These are phyloP conservation scores for Westerdykella sp. DNA, from an alignment of 2,329 filamentous ascomycete species.

Conservation along the genomic window DNA sequence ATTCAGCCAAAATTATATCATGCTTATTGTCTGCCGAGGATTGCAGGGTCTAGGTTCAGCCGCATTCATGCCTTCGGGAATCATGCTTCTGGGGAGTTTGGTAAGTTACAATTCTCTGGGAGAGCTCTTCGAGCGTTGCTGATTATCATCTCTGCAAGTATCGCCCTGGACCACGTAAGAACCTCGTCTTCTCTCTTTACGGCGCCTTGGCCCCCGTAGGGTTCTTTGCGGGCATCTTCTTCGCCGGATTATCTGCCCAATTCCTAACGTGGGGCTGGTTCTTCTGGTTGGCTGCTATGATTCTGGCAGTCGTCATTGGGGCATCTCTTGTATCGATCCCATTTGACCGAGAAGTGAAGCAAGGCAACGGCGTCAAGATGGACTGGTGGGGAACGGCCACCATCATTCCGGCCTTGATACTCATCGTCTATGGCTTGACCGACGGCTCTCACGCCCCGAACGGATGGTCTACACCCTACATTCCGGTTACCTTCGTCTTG, in stretches of 20 bases:
- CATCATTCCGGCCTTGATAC: slow-evolving; percentile 50
- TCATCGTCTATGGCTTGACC: slow-evolving; percentile 70
- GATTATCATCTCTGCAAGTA: slow-evolving; percentile 39
- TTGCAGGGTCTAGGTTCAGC: slow-evolving; percentile 68
- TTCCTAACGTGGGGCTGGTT: slow-evolving; percentile 28
- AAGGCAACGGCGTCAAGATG: slow-evolving; percentile 24
- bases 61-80: slow-evolving; percentile 62
- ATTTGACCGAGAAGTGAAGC: slow-evolving; percentile 7
- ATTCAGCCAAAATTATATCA: slow-evolving; percentile 60
- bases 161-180: slow-evolving; percentile 62
- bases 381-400: slow-evolving; percentile 34
- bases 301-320: slow-evolving; percentile 26
- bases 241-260: slow-evolving; percentile 29
- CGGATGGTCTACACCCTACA: slow-evolving; percentile 68
- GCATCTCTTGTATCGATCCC: slow-evolving; percentile 28
- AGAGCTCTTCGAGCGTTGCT: not conserved
- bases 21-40: slow-evolving; percentile 68
- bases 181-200: slow-evolving; percentile 58
- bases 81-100: slow-evolving; percentile 58
- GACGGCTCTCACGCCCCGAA: slow-evolving; percentile 62
- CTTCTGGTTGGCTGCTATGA: slow-evolving; percentile 30
- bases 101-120: slow-evolving; percentile 9
- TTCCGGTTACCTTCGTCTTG: slow-evolving; percentile 58
- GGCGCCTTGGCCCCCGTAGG: slow-evolving; percentile 47
- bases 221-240: slow-evolving; percentile 37